Evolutionary conservation across 164 flowering plant species (phyloP), one percentile per base, ranked within the genome.

Genomic region (Annona squamosa): DNA sequence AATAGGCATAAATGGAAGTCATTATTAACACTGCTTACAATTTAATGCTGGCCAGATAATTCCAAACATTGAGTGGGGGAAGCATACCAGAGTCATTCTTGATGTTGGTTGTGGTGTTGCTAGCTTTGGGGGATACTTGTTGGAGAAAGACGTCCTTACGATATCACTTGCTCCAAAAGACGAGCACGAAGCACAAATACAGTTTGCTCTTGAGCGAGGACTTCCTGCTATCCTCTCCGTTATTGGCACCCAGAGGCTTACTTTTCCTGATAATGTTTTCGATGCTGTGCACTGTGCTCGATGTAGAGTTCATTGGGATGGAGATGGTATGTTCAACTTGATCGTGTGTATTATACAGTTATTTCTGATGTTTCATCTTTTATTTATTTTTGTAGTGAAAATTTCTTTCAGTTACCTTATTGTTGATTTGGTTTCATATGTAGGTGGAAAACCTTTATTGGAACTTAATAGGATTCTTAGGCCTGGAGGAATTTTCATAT

Each of bases 101-200:
- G 99, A 95, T 76, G 97, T 92, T 78, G 99, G 99, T 65, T 92
- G 98, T 80, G 98, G 99, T 64, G 99, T 95, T 76, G 99, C 99
- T 63, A 95, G 99, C 87, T 95, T 93, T 81, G 99, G 99, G 72
- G 99, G 97, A 46, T 81, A 83, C 82, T 82, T 95, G 77, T 81
- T 93, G 79, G 96, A 95, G 68, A 88, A 76, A 84, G 78, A 80
- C 85, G 98, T 91, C 19, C 77, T 93, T 72, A 87, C 98, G 57
- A 91, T 95, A 96, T 95, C 99, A 70, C 83, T 95, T 75, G 98
- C 98, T 19, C 98, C 99, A 68, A 95, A 93, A 77, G 99, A 95
- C 80, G 97, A 90, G 79, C 99, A 95, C 74, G 98, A 95, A 77
- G 98, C 97, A 76, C 99, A 95, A 80, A 90, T 95, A 76, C 98